Base-by-base conservation (phyloP, 306 rosid species). In the Lathyrus sativus region DNA sequence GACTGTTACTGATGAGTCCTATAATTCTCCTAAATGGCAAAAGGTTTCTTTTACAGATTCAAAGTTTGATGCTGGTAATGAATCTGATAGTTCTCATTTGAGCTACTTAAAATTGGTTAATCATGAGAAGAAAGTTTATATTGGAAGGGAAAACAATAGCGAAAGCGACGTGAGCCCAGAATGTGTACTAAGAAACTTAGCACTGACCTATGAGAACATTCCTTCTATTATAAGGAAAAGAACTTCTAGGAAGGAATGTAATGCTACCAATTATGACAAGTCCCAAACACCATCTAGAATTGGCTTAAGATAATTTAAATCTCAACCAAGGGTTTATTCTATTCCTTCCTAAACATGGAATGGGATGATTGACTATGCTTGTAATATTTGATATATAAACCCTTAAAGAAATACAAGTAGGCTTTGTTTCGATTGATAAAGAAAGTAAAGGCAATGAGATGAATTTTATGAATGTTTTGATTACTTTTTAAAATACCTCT, bases 221-320 rank as follows among this genome's bases (percentile, higher is more conserved):
- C 90, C 90, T 75, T 85, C 90, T 24, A 88, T 85, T 54, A 72
- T 83, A 57, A 81, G 88, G 78, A 88, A 79, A 75, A 81, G 82
- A 72, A 58, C 76, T 58, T 15, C 74, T 41, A 62, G 64, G 24
- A 81, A 69, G 41, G 10, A 22, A 56, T 44, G 37, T 19, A 60
- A 17, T 62, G 62, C 42, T 13, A 60, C 57, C 50, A 31, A 22
- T 17, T 17, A 39, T 54, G 80, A 57, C 67, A 67, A 45, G 56
- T 31, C 43, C 70, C 70, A 33, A 70, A 42, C 66, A 29, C 43
- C 79, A 45, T 67, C 46, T 0, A 19, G 13, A 67, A 44, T 74
- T 44, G 62, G 51, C 45, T 63, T 37, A 1, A 1, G 53, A 29
- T 69, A 67, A 66, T 39, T 28, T 50, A 28, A 56, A 56, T 7